These are phyloP conservation scores for Tolypocladium inflatum DNA, from an alignment of 2,329 filamentous ascomycete genomes.

Conservation along the genomic window DNA sequence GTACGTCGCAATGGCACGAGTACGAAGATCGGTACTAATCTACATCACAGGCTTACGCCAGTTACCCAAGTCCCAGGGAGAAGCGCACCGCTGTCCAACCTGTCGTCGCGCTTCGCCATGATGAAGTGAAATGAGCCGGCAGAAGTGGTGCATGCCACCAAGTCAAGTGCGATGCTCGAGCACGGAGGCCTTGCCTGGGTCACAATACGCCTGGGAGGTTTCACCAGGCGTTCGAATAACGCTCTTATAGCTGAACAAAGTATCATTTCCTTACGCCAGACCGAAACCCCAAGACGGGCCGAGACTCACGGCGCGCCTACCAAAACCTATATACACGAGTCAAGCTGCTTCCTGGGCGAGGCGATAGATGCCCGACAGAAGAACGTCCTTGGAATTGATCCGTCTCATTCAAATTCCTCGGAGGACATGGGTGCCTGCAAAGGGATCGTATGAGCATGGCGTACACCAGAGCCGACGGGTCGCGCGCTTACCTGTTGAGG, in stretches of 20 bases:
- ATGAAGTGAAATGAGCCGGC: conserved; percentile 20
- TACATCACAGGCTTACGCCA: conserved; percentile 47
- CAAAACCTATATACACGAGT: conserved; percentile 8
- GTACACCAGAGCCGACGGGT: neutral
- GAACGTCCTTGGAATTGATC: neutral
- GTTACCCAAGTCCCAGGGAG: conserved; percentile 49
- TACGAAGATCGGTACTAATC: conserved; percentile 12
- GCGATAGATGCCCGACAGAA: neutral
- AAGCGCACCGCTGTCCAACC: conserved; percentile 56
- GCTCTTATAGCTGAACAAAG: neutral
- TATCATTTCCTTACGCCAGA: conserved; percentile 10
- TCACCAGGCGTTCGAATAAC: neutral
- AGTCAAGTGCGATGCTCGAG: neutral
- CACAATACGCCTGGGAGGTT: neutral
- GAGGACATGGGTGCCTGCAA: conserved; percentile 31
- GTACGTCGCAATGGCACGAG: conserved; percentile 33
- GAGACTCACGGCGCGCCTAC: neutral
- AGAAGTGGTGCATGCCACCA: neutral
- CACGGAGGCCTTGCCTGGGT: too few species aligned
- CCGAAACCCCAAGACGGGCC: neutral
- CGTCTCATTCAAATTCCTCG: conserved; percentile 31
- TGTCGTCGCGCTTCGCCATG: conserved; percentile 69
- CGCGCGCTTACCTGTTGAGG: conserved; percentile 64
- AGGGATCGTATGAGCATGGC: conserved; percentile 5
- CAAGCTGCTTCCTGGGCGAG: neutral